phyloP scores from a whole-genome alignment of 2,329 filamentous ascomycete genomes.

The Emmonsia crescens region DNA sequence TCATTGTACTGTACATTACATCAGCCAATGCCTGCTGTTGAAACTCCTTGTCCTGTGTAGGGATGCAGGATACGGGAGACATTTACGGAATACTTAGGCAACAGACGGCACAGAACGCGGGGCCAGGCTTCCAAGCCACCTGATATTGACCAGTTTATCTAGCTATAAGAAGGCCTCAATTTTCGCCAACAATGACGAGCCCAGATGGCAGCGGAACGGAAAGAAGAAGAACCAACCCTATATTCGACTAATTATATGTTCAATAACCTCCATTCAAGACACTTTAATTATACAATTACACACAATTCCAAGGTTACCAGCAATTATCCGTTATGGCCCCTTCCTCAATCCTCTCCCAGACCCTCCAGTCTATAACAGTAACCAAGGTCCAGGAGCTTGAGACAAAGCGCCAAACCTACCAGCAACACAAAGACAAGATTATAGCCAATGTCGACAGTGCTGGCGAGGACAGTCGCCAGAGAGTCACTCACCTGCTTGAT shows the following conservation, averaged over 20 bases:
- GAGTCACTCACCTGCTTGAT: constrained; percentile 6
- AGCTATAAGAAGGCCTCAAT: not conserved
- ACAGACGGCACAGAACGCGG: not conserved
- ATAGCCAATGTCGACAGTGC: constrained; percentile 8
- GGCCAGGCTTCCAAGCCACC: not conserved
- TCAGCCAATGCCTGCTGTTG: not conserved
- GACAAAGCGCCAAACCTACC: constrained; percentile 15
- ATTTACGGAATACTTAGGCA: not conserved
- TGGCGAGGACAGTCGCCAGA: constrained; percentile 5
- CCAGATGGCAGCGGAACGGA: too few species aligned
- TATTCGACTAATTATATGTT: not conserved
- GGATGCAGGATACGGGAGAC: not conserved
- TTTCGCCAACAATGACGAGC: not conserved
- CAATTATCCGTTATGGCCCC: constrained; percentile 8
- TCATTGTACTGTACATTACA: too few species aligned
- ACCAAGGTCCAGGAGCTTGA: constrained; percentile 21
- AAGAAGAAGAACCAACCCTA: not conserved
- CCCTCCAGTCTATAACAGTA: constrained; percentile 10
- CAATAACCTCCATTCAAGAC: not conserved
- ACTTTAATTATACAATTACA: not conserved
- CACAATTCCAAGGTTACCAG: not conserved
- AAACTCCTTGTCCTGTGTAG: not conserved
- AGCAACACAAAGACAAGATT: constrained; percentile 11
- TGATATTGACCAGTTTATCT: not conserved
- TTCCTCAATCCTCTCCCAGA: constrained; percentile 10